These are phyloP conservation scores for Claviceps maximensis DNA, from an alignment of 2,329 filamentous ascomycete genomes.

Conservation along the genomic window DNA sequence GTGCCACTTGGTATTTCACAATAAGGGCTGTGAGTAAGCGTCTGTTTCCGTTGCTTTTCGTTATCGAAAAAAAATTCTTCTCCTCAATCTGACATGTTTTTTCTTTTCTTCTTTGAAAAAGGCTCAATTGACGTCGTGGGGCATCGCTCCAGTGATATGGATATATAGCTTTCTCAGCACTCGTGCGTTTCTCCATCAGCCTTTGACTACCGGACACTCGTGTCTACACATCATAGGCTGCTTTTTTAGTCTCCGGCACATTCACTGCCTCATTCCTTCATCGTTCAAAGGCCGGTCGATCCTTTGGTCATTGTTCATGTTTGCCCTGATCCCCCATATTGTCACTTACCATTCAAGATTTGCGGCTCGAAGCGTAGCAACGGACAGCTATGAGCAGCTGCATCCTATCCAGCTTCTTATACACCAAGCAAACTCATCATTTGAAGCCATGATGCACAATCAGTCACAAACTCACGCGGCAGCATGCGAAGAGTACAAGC, in stretches of 20 bases:
- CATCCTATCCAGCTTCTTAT: conserved; percentile 26
- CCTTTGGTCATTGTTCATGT: neutral
- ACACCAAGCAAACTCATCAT: conserved; percentile 14
- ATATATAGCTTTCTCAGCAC: neutral
- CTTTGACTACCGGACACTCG: neutral
- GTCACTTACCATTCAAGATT: neutral
- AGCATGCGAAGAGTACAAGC: conserved; percentile 28
- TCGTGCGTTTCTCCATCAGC: neutral
- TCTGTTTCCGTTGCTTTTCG: neutral
- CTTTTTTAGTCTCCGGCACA: neutral
- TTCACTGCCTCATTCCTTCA: neutral
- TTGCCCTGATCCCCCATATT: neutral
- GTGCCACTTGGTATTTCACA: neutral
- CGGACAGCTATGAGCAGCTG: neutral
- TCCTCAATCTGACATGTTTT: neutral
- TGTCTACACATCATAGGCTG: neutral
- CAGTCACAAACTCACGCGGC: conserved; percentile 25
- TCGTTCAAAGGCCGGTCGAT: neutral
- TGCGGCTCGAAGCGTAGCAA: neutral
- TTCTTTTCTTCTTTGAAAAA: too few relatives aligned
- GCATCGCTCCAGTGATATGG: neutral
- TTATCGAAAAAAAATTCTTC: neutral
- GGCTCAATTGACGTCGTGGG: neutral
- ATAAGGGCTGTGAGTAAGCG: neutral
- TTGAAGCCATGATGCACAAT: conserved; percentile 17